A percentile compares a stretch with the other conserved stretches of the same genome.
phyloP scores from a whole-genome alignment of 2,329 filamentous ascomycete genomes.

The Cordyceps tenuipes region DNA sequence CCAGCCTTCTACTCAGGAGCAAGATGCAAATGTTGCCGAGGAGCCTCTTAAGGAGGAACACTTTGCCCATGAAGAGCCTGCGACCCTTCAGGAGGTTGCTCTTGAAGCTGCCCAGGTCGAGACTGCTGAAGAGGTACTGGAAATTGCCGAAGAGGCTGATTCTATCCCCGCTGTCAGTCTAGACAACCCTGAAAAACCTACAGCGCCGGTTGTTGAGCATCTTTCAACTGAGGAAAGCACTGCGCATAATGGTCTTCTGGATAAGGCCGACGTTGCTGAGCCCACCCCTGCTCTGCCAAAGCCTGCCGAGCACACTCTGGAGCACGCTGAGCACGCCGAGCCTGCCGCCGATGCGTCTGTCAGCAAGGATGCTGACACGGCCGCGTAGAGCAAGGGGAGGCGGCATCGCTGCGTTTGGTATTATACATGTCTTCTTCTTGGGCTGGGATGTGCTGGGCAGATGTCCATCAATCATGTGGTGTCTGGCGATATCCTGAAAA shows the following conservation, averaged over 20 bases:
- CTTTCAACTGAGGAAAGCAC: neutral
- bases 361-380: neutral
- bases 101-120: constrained; percentile 14
- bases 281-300: neutral
- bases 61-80: neutral
- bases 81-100: constrained; percentile 6
- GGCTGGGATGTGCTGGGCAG: constrained; percentile 7
- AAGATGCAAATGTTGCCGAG: neutral
- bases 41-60: neutral
- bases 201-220: neutral
- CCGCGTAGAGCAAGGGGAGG: neutral
- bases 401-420: neutral
- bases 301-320: neutral
- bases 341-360: neutral
- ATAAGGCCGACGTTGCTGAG: neutral
- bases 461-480: constrained; percentile 1
- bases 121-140: constrained; percentile 11
- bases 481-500: constrained; percentile 4
- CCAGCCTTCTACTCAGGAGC: neutral
- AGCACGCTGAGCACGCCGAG: neutral
- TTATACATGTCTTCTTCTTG: constrained; percentile 1
- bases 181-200: neutral
- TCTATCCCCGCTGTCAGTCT: neutral
- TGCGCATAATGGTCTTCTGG: neutral
- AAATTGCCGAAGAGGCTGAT: constrained; percentile 10